These are phyloP conservation scores for Trichoderma polysporum DNA, from an alignment of 2,329 filamentous ascomycete species.

Conservation along the genomic window DNA sequence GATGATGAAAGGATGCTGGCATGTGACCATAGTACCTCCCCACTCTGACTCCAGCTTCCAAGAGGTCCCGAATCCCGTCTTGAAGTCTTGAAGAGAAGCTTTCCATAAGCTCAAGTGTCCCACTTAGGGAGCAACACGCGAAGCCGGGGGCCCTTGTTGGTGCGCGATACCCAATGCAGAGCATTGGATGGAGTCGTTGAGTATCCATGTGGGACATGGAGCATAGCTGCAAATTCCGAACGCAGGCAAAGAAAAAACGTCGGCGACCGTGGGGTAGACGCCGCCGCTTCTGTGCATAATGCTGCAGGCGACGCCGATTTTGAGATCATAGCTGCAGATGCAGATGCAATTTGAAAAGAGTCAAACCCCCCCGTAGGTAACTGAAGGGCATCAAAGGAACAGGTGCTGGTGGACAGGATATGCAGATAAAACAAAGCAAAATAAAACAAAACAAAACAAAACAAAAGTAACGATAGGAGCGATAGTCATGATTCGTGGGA, in stretches of 20 bases:
- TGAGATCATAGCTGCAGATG: background rate
- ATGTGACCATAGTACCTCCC: background rate
- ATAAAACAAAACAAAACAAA: background rate
- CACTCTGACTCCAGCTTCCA: background rate
- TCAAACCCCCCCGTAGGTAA: background rate
- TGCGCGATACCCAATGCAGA: constrained; percentile 30
- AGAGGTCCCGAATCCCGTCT: background rate
- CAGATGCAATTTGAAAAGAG: background rate
- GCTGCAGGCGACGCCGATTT: constrained; percentile 16
- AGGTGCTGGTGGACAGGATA: background rate
- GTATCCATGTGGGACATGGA: constrained; percentile 38
- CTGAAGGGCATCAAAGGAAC: background rate
- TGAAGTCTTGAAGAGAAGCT: background rate
- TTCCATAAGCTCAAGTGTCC: background rate
- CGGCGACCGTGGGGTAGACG: background rate
- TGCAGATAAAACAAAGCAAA: background rate
- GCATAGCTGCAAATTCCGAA: constrained; percentile 13
- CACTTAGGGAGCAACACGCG: background rate
- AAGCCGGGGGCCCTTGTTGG: constrained; percentile 24
- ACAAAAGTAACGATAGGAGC: no score
- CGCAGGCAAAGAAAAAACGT: constrained; percentile 1
- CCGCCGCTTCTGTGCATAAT: background rate
- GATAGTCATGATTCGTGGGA: constrained; percentile 7
- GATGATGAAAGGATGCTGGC: background rate
- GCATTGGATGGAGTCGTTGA: constrained; percentile 24